A percentile compares a stretch with the other conserved stretches of the same genome.
phyloP scores from a whole-genome alignment of 352 stramenopile genomes.

The Globisporangium cylindrosporum region DNA sequence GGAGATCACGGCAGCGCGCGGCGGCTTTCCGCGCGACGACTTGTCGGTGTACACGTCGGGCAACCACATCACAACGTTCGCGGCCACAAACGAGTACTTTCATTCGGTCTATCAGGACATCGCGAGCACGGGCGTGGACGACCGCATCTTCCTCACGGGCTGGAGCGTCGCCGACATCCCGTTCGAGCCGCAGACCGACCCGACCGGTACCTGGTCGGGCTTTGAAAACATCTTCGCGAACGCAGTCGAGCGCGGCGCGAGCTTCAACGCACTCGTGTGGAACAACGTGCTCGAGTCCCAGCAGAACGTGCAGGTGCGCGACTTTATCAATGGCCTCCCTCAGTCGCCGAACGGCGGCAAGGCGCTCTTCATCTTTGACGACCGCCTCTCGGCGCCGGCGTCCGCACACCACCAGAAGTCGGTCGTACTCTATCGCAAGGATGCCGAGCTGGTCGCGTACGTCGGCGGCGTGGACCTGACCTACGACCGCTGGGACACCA shows the following conservation, averaged over 20 bases:
- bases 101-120: constrained; percentile 45
- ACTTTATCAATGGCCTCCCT: constrained; percentile 59
- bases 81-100: constrained; percentile 48
- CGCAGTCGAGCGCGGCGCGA: constrained; percentile 30
- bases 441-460: constrained; percentile 26
- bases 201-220: constrained; percentile 27
- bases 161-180: constrained; percentile 60
- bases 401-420: constrained; percentile 56
- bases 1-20: constrained; percentile 45
- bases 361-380: constrained; percentile 44
- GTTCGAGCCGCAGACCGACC: constrained; percentile 35
- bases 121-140: constrained; percentile 24
- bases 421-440: constrained; percentile 15
- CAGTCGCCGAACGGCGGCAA: constrained; percentile 22
- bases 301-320: constrained; percentile 53
- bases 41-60: constrained; percentile 38
- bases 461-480: constrained; percentile 52
- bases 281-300: constrained; percentile 52
- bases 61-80: constrained; percentile 49
- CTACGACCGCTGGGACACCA: constrained; percentile 62
- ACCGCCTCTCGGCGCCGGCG: constrained; percentile 22
- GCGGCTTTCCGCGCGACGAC: constrained; percentile 37
- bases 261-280: constrained; percentile 60
- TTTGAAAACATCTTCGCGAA: constrained; percentile 32
- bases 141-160: constrained; percentile 46